Conservation (phyloP, 768 basidiomycete genomes). For the Candolleomyces aberdarensis region DNA sequence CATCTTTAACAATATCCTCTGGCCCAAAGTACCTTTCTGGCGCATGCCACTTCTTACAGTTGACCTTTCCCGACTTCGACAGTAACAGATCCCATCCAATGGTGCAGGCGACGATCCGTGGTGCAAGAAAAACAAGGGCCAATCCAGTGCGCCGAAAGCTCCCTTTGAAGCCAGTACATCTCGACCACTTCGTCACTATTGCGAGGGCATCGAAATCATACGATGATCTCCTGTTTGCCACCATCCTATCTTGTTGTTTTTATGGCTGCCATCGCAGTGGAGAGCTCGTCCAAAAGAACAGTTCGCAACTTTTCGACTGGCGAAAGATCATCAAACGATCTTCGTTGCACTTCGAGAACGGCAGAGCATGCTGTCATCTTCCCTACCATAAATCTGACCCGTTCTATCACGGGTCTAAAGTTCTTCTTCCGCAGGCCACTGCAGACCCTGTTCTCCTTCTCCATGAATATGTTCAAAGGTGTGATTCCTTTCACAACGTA, state of each 20-base stretch:
- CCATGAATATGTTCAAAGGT: constrained; percentile 4
- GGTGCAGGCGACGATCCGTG: too few species aligned
- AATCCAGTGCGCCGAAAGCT: too few species aligned
- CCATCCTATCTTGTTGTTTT: constrained; percentile 21
- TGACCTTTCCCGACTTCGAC: too few species aligned
- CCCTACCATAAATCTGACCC: constrained; percentile 28
- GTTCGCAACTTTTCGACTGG: constrained; percentile 17
- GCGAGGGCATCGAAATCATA: constrained; percentile 5
- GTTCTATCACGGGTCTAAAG: constrained; percentile 22
- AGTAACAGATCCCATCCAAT: too few species aligned
- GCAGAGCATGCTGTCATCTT: constrained; percentile 18
- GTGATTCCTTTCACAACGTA: constrained; percentile 13
- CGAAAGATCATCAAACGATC: constrained; percentile 22
- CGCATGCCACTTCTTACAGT: too few species aligned
- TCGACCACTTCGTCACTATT: background rate
- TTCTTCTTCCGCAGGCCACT: constrained; percentile 15
- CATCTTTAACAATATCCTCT: too few species aligned
- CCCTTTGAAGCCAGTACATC: too few species aligned
- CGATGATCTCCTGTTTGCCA: constrained; percentile 22
- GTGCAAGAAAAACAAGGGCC: too few species aligned
- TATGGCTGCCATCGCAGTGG: constrained; percentile 25
- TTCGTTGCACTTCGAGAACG: constrained; percentile 13
- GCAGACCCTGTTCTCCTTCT: constrained; percentile 18
- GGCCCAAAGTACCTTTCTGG: too few species aligned
- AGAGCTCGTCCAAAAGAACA: constrained; percentile 16